phyloP scores from a whole-genome alignment of 345 rosid species.

The Pistacia atlantica region DNA sequence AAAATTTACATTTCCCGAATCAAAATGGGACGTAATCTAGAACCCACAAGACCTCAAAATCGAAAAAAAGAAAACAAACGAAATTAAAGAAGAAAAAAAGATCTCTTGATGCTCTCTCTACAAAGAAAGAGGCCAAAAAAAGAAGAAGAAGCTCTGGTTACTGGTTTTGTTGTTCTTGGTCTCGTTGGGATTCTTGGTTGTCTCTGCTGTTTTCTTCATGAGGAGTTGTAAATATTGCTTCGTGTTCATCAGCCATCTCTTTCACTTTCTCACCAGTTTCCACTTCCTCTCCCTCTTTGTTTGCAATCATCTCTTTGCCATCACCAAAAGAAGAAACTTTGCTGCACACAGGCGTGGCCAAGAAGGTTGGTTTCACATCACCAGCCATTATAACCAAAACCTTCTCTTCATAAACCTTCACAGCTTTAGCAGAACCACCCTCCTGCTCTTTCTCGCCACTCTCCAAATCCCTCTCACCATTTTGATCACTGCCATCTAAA shows the following conservation, averaged over 20 bases:
- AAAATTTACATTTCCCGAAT: constrained; percentile 47
- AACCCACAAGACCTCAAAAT: constrained; percentile 16
- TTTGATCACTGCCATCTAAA: constrained; percentile 28
- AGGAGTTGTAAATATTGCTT: constrained; percentile 1
- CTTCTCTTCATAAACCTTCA: constrained; percentile 57
- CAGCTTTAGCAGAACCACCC: constrained; percentile 29
- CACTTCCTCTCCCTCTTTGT: constrained; percentile 23
- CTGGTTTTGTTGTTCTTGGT: constrained; percentile 32
- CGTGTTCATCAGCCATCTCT: constrained; percentile 25
- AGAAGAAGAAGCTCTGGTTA: background rate
- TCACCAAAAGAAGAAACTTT: constrained; percentile 40
- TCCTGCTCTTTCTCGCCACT: constrained; percentile 55
- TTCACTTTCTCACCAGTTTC: constrained; percentile 43
- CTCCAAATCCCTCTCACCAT: constrained; percentile 27
- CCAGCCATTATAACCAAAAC: constrained; percentile 77
- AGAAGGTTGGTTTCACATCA: constrained; percentile 59
- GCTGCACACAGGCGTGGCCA: constrained; percentile 62
- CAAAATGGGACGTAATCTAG: constrained; percentile 7
- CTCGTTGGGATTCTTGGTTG: constrained; percentile 19
- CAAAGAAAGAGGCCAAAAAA: background rate
- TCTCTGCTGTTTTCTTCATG: constrained; percentile 20
- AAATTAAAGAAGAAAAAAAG: background rate
- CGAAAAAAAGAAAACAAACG: background rate
- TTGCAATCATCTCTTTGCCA: constrained; percentile 29
- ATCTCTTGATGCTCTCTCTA: background rate